Base-by-base conservation (phyloP, 805 yeast genomes). In the Yarrowia hollandica region DNA sequence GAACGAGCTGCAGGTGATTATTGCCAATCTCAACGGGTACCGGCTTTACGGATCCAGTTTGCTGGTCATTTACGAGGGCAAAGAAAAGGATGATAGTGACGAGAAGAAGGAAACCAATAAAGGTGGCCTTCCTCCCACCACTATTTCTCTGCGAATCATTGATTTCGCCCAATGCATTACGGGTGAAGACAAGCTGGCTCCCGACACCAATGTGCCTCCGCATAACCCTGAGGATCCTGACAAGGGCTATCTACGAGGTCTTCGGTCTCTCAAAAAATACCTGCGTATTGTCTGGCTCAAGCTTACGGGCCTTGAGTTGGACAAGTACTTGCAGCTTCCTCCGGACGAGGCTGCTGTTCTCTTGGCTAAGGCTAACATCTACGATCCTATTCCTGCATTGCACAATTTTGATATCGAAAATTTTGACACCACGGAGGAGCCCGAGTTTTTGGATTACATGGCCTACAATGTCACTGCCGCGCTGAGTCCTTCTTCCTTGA, bases 111-210 rank as follows among this genome's bases (percentile, higher is more conserved):
- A 28, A 19, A 57, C 41, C 19, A 64, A 61, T n/a, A 64, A 64
- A 35, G 65, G 69, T 21, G 65, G 65, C 50, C 62, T 66, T 42
- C 61, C 67, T 8, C 59, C 67, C 28, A 42, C 48, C 28, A 52
- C 60, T 28, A 64, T 65, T 21, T 55, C 60, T 50, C 82, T 90
- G n/a, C 82, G 90, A 63, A 79, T 95, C 59, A 94, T 94, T 65
- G 99, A 94, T 73, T 94, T 94, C 77, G 98, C 98, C 1, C 96
- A 91, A 69, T 87, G 96, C 67, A 85, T 90, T 14, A 86, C 90
- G 28, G 82, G 82, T 2, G 85, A 82, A 39, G 81, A 80, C 60
- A 12, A 67, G 65, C 63, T 75, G 15, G 72, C 77, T 0, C 69
- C 69, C 14, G 66, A 71, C 12, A 77, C 79, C 15, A 77, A 81